phyloP scores from a whole-genome alignment of 257 asterid species.

The Nicotiana benthamiana region DNA sequence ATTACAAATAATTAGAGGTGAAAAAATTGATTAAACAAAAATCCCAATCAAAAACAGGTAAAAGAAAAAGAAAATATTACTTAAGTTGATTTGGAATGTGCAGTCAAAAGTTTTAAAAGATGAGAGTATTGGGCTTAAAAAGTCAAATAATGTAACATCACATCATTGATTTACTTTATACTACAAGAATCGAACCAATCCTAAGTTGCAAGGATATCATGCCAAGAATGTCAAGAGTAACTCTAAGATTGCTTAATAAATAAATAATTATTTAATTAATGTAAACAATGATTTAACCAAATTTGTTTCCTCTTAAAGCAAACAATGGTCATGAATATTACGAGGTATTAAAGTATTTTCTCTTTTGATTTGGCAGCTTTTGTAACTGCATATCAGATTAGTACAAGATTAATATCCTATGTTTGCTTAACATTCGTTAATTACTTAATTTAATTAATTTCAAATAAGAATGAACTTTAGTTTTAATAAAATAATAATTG shows the following conservation, averaged over 20 bases:
- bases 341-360: neutral
- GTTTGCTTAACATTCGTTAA: neutral
- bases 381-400: neutral
- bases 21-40: neutral
- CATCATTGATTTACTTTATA: slow-evolving; percentile 11
- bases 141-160: slow-evolving; percentile 9
- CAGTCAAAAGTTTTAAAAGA: neutral
- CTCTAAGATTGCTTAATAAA: neutral
- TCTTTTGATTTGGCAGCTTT: neutral
- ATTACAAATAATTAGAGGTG: neutral
- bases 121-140: neutral
- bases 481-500: neutral
- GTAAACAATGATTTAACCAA: neutral
- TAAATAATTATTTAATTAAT: too few species aligned
- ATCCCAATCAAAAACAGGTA: neutral
- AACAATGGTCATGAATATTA: neutral
- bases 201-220: neutral
- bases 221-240: neutral
- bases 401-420: neutral
- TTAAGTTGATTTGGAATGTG: neutral
- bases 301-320: too few species aligned
- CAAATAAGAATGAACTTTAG: neutral
- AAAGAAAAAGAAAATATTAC: neutral
- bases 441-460: neutral
- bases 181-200: neutral